phyloP scores from a whole-genome alignment of 495 filamentous ascomycete species.

The Ascodesmis nigricans region DNA sequence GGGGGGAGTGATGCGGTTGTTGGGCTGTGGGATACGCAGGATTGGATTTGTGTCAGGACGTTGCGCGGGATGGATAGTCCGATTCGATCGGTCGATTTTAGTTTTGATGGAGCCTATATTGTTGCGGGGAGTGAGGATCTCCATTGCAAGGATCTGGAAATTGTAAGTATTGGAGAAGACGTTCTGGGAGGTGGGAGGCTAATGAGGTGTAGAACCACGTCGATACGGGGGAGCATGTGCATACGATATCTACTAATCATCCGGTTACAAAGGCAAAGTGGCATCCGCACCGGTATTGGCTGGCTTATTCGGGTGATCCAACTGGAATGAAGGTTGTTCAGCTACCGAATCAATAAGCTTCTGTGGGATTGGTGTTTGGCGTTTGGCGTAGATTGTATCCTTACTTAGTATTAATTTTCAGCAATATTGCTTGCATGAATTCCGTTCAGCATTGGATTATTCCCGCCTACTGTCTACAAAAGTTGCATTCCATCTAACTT shows the following conservation, averaged over 20 bases:
- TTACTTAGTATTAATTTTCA: too few species aligned
- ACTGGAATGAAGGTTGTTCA: constrained; percentile 57
- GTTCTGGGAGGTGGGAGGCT: not conserved
- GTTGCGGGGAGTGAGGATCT: constrained; percentile 79
- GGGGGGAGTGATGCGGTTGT: constrained; percentile 80
- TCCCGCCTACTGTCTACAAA: too few species aligned
- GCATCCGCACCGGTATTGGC: constrained; percentile 73
- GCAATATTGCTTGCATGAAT: too few species aligned
- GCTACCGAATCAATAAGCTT: not conserved
- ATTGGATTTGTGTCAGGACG: constrained; percentile 75
- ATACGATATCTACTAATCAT: constrained; percentile 48
- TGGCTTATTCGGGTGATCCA: constrained; percentile 72
- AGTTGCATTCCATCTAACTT: too few species aligned
- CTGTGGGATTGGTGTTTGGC: too few species aligned
- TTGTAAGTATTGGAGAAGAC: constrained; percentile 15
- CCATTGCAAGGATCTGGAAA: constrained; percentile 64
- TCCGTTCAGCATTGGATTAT: too few species aligned
- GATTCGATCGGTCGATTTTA: constrained; percentile 51
- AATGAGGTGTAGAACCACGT: constrained; percentile 41
- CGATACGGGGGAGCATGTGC: constrained; percentile 69
- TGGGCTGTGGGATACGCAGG: constrained; percentile 72
- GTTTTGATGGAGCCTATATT: constrained; percentile 35
- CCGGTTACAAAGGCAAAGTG: constrained; percentile 51
- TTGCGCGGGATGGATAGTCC: constrained; percentile 54
- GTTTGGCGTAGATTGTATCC: too few species aligned